Evolutionary conservation across 768 basidiomycete species (phyloP), one percentile per base, ranked within the genome.

Genomic region (Punctularia strigosozonata): DNA sequence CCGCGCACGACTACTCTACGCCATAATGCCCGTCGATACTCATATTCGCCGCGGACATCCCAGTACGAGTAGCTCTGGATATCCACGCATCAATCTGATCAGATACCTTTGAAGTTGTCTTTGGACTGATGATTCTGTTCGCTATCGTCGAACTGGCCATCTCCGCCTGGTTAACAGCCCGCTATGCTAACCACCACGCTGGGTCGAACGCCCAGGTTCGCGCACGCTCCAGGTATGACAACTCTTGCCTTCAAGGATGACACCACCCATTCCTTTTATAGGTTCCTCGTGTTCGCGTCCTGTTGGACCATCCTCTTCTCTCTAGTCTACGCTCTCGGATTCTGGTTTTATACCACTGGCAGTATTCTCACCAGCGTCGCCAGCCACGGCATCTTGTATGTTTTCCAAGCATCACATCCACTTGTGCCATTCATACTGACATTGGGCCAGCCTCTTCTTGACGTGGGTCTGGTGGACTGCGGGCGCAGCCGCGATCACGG

Each of bases 381-480:
- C 37, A 67, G 73, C 31, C 80, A 87, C 57, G 56, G 71, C 21
- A 44, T 73, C 42, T 80, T 75, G 82, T 84, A 47, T 44, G 80
- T 64, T 4, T 22, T 25, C 25, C 15, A n/a, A n/a, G n/a, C n/a
- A n/a, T n/a, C 25, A 26, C 18, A 23, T 39, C 33, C 24, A 22
- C 36, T 45, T 23, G 30, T 38, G 28, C 28, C 28, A 30, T 30
- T 30, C 15, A 10, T 12, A 31, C 10, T 12, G 21, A 26, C 28
- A 30, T 37, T 4, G 6, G 15, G n/a, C 7, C 44, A 85, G 83
- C 58, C 56, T 86, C 36, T 41, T 64, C 36, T 12, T 87, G 15
- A 83, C 82, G 1, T 87, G 83, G 81, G 64, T 87, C 25, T 65
- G 85, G 43, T 89, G 85, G 85, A 65, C 73, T 3, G 75, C 83